Evolutionary conservation across 208 protist species (phyloP).

Genomic region (Zelonia costaricensis): DNA sequence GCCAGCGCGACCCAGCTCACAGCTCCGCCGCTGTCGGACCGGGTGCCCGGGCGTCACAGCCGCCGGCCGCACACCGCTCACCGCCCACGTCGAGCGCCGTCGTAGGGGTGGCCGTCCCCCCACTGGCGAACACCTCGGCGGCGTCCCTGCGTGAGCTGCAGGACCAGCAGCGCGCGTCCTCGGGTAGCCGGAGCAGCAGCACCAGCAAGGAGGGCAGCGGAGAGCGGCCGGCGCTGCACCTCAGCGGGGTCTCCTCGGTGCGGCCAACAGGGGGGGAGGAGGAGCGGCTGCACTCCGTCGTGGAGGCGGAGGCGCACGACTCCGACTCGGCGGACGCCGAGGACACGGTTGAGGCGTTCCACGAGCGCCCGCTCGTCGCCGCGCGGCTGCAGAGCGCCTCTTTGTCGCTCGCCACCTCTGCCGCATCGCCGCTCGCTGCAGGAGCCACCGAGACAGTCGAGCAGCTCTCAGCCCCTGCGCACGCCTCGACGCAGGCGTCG

Average conservation of each 20-base stretch:
- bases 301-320: conserved; percentile 26
- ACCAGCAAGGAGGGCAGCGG: conserved; percentile 18
- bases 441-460: conserved; percentile 9
- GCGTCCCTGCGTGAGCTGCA: conserved; percentile 4
- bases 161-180: conserved; percentile 12
- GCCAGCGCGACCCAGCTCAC: background rate
- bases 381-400: background rate
- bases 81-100: no score
- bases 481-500: conserved; percentile 6
- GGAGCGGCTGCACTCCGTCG: conserved; percentile 16
- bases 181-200: conserved; percentile 7
- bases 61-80: background rate
- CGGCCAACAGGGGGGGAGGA: conserved; percentile 20
- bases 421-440: background rate
- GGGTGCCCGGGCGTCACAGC: background rate
- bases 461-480: conserved; percentile 18
- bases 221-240: conserved; percentile 19
- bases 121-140: background rate
- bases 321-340: conserved; percentile 23
- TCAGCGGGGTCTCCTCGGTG: conserved; percentile 46
- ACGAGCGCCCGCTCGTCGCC: background rate
- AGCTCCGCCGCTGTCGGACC: background rate
- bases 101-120: background rate
- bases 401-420: background rate
- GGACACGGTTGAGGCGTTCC: background rate